Percentiles rank a stretch among this genome's conserved stretches.
These are phyloP conservation scores for Colletotrichum gloeosporioides DNA, from an alignment of 2,329 filamentous ascomycete genomes.

Conservation along the genomic window DNA sequence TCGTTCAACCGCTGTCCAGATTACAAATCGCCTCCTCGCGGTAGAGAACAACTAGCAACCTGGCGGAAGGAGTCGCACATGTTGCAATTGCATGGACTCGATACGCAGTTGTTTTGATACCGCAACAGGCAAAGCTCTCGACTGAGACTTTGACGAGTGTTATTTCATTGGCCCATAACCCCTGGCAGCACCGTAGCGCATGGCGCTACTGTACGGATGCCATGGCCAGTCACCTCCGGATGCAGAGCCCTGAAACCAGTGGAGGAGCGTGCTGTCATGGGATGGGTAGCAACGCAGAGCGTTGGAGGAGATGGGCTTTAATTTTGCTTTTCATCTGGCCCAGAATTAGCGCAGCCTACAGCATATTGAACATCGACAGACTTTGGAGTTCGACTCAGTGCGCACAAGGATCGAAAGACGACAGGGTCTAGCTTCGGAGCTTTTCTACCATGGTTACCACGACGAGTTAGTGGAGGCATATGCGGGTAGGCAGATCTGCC, in stretches of 20 bases:
- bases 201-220: slow-evolving; percentile 9
- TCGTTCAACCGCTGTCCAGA: not conserved
- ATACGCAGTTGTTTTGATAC: not conserved
- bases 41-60: not conserved
- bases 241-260: slow-evolving; percentile 22
- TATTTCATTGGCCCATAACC: not conserved
- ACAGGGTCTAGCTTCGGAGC: not conserved
- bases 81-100: not conserved
- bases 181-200: not conserved
- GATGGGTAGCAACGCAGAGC: not conserved
- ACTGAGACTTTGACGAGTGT: not conserved
- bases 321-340: not conserved
- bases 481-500: not conserved
- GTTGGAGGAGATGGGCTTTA: not conserved
- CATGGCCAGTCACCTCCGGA: slow-evolving; percentile 13
- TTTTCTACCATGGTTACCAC: not conserved
- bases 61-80: not conserved
- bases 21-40: not conserved
- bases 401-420: not conserved
- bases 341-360: not conserved
- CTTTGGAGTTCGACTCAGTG: not conserved
- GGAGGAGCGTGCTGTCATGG: not conserved
- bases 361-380: not conserved
- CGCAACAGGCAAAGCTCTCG: not conserved
- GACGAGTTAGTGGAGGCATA: not conserved